Base-by-base conservation (phyloP, 2,329 filamentous ascomycete species). In the Colletotrichum sp. region DNA sequence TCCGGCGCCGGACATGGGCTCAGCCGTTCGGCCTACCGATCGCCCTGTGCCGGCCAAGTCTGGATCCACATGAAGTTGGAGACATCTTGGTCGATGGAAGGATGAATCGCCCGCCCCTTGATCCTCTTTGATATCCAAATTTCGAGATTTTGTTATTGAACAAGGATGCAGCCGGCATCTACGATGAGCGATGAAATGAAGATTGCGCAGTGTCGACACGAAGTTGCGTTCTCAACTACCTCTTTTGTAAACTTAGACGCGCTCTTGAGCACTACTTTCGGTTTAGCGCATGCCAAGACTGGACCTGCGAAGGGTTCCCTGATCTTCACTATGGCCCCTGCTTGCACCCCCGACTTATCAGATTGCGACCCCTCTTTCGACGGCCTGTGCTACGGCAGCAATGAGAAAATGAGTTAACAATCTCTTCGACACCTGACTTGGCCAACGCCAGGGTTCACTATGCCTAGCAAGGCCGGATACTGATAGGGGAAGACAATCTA, bases 281-380 rank as follows among this genome's bases (percentile, higher is more conserved):
- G 43, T 5, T 52, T 52, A 52, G 43, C n/a, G 43, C 43, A 52
- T 8, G 43, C 43, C 43, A 52, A 52, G 43, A 52, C 43, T 52
- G 43, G 43, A 1, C 10, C 12, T 52, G 43, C 4, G 43, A 6
- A 52, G 12, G 43, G 43, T 22, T 52, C n/a, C 43, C 22, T 48
- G 43, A 48, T 48, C 43, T 52, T 52, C 43, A 52, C 43, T n/a
- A 5, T 52, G 43, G 43, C 43, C 43, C n/a, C 43, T 52, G 43
- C 43, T 52, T 52, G 43, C 43, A 52, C 6, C 43, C n/a, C 43
- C 10, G n/a, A 52, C 43, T 22, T 22, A 52, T 52, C n/a, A 25
- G 43, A 52, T 52, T 52, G n/a, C n/a, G n/a, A 52, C 43, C 43
- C n/a, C 43, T 52, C 43, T 52, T 52, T 52, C 2, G 43, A 52